Evolutionary conservation across 2,329 filamentous ascomycete species (phyloP).

Genomic region (Cordyceps militaris): DNA sequence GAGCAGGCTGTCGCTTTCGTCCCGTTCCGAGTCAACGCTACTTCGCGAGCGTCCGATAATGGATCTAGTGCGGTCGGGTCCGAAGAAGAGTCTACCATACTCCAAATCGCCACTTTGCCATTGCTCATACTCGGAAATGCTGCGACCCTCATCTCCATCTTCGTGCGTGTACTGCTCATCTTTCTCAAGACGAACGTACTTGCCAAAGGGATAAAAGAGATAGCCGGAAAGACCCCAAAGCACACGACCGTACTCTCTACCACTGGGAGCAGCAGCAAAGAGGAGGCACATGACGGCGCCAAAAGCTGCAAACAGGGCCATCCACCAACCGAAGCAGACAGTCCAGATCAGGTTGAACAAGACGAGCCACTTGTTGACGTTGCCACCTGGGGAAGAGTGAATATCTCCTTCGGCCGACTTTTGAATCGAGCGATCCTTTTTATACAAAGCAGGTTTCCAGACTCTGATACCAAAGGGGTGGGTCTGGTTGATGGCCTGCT

Average conservation of each 20-base stretch:
- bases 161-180: constrained; percentile 93
- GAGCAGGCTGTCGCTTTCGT: constrained; percentile 85
- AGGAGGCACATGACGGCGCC: constrained; percentile 74
- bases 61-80: constrained; percentile 68
- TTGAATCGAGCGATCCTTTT: constrained; percentile 93
- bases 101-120: constrained; percentile 98
- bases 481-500: constrained; percentile 96
- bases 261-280: constrained; percentile 72
- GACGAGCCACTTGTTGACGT: constrained; percentile 76
- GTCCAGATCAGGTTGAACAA: constrained; percentile 91
- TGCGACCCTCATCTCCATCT: constrained; percentile 90
- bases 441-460: constrained; percentile 98
- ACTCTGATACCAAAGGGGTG: constrained; percentile 98
- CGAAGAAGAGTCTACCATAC: constrained; percentile 92
- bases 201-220: constrained; percentile 92
- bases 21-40: constrained; percentile 76
- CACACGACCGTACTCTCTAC: constrained; percentile 76
- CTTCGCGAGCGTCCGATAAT: constrained; percentile 79
- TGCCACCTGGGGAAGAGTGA: constrained; percentile 84
- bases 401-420: constrained; percentile 95
- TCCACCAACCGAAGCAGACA: constrained; percentile 91
- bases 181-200: constrained; percentile 86
- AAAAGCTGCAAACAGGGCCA: constrained; percentile 66
- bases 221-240: constrained; percentile 81
- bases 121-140: constrained; percentile 97